Evolutionary conservation across 2,329 filamentous ascomycete species (phyloP), one percentile per base, ranked within the genome.

Genomic region (Fusarium musae): DNA sequence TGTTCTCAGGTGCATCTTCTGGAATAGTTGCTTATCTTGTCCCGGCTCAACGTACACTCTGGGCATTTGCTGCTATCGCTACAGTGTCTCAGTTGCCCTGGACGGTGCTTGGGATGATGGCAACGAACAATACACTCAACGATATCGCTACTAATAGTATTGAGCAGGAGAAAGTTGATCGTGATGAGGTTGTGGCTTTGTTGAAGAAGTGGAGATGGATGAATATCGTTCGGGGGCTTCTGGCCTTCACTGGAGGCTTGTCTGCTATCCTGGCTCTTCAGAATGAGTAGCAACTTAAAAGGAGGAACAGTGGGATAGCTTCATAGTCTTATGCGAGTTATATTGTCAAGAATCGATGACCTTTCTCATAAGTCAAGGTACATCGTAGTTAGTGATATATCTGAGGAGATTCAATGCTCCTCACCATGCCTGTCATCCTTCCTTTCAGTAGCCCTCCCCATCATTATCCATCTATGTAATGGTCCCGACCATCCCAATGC

Each of bases 131-230:
- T 19, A 49, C 60, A n/a, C 46, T 74, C 4, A 69, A 72, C n/a
- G 54, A 34, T 5, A 66, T 74, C 49, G 59, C 71, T 5, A 32
- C 30, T 9, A 74, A 60, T 40, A 63, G 36, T 21, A 42, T 42
- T 32, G 54, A 72, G 28, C 54, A 72, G 17, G 64, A 74, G 11
- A 74, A 74, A 21, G 47, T 56, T 5, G 58, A 42, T 12, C 42
- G 32, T n/a, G 64, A 74, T 4, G 72, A 74, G 23, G 63, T 74
- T 2, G 57, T 69, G 5, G 44, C 16, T 15, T 49, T 74, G 58
- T 23, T 74, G 49, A 72, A 66, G 59, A 62, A 63, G 3, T 74
- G 72, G 72, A 59, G 60, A 37, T 74, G 72, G 64, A 74, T 74
- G 72, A 74, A 74, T 26, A 72, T 74, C 15, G 64, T 74, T 1